Evolutionary conservation across 306 rosid species (phyloP).

Genomic region (Cucumis cinereus): DNA sequence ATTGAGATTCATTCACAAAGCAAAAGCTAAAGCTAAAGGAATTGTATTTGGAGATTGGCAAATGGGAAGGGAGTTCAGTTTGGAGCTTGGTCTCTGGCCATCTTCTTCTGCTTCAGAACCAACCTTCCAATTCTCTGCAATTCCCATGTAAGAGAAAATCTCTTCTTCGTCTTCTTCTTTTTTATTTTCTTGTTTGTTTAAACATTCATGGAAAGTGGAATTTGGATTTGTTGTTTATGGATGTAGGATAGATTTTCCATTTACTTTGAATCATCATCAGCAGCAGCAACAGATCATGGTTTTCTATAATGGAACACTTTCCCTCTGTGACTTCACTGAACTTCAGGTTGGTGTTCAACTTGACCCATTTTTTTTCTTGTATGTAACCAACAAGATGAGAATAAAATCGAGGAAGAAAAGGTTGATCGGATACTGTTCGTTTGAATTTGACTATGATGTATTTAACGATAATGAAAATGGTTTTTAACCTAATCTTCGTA

Average conservation of each 20-base stretch:
- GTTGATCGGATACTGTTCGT: background rate
- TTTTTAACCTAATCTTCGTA: background rate
- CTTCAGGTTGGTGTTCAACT: constrained; percentile 12
- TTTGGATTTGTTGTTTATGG: background rate
- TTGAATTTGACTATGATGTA: background rate
- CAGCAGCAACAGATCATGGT: constrained; percentile 1
- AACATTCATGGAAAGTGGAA: background rate
- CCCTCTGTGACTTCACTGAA: constrained; percentile 14
- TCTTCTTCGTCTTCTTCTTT: background rate
- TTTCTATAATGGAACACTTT: constrained; percentile 11
- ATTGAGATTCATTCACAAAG: background rate
- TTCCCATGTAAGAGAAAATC: background rate
- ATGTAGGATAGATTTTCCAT: background rate
- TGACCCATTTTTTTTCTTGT: no score
- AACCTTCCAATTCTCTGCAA: background rate
- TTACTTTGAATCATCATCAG: background rate
- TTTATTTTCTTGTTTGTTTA: background rate
- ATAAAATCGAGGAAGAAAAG: background rate
- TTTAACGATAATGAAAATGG: background rate
- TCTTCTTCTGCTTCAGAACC: background rate
- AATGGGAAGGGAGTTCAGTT: constrained; percentile 7
- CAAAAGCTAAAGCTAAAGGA: background rate
- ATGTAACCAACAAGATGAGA: no score
- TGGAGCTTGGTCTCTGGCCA: constrained; percentile 2
- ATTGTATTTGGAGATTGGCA: background rate